A percentile compares a stretch with the other conserved stretches of the same genome.
Evolutionary conservation across 2,329 filamentous ascomycete genomes (phyloP).

Genomic region (Penicillium sp.): DNA sequence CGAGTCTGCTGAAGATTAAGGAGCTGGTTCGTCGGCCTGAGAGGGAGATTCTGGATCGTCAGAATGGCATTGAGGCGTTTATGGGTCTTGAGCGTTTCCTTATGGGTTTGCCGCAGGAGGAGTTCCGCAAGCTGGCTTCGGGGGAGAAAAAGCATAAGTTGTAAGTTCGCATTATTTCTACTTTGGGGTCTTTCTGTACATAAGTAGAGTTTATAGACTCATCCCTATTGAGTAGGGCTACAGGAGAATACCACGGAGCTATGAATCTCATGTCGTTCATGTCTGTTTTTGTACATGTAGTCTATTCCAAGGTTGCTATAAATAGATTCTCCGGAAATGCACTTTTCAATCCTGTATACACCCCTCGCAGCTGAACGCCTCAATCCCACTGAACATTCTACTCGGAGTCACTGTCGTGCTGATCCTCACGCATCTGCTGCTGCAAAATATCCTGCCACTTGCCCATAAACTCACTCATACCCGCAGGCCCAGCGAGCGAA

Average conservation of each 20-base stretch:
- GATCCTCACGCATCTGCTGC: constrained; percentile 39
- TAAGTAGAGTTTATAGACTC: not conserved
- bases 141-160: constrained; percentile 95
- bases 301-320: no score
- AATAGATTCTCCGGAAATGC: not conserved
- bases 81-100: constrained; percentile 76
- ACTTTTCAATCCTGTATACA: not conserved
- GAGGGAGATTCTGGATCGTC: constrained; percentile 64
- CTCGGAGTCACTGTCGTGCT: constrained; percentile 31
- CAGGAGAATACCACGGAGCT: not conserved
- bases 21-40: constrained; percentile 70
- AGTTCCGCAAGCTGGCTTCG: constrained; percentile 77
- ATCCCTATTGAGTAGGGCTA: not conserved
- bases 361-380: not conserved
- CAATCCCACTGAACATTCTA: constrained; percentile 4
- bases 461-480: constrained; percentile 72
- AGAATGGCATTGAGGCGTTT: constrained; percentile 81
- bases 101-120: constrained; percentile 73
- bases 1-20: constrained; percentile 80
- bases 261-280: not conserved
- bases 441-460: constrained; percentile 63
- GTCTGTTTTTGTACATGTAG: not conserved
- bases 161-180: constrained; percentile 38
- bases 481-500: constrained; percentile 61
- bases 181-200: not conserved